Evolutionary conservation across 177 flowering plant genomes (phyloP).

Genomic region (Viscum album): DNA sequence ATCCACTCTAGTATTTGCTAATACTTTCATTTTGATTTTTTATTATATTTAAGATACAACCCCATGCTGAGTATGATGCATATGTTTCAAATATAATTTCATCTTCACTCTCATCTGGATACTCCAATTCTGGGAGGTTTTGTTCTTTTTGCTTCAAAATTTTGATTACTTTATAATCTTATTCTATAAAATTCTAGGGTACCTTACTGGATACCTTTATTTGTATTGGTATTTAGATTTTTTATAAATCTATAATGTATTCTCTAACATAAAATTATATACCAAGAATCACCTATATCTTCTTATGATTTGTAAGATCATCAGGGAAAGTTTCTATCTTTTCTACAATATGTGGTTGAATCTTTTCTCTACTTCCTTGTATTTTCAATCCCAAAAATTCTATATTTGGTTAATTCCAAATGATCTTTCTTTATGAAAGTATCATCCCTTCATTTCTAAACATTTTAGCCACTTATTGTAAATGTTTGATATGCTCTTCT

Average conservation of each 20-base stretch:
- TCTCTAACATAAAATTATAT: not conserved
- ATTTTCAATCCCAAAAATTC: no score
- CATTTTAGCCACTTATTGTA: not conserved
- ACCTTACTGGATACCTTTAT: not conserved
- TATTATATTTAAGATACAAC: not conserved
- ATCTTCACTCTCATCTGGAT: not conserved
- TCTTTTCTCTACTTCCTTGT: no score
- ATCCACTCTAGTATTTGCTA: not conserved
- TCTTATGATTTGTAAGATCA: not conserved
- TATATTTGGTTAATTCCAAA: no score
- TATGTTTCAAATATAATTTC: not conserved
- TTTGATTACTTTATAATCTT: not conserved
- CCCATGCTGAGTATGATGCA: no score
- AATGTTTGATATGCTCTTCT: no score
- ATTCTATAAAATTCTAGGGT: not conserved
- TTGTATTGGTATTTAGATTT: not conserved
- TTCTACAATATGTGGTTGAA: no score
- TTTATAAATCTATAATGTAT: not conserved
- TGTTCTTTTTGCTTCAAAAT: not conserved
- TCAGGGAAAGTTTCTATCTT: not conserved
- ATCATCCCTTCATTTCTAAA: not conserved
- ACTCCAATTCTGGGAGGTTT: not conserved
- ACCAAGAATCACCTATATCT: not conserved
- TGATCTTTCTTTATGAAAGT: not conserved
- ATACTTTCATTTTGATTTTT: not conserved